These are phyloP conservation scores for Venturiaceae sp. DNA, from an alignment of 2,329 filamentous ascomycete species.

Conservation along the genomic window DNA sequence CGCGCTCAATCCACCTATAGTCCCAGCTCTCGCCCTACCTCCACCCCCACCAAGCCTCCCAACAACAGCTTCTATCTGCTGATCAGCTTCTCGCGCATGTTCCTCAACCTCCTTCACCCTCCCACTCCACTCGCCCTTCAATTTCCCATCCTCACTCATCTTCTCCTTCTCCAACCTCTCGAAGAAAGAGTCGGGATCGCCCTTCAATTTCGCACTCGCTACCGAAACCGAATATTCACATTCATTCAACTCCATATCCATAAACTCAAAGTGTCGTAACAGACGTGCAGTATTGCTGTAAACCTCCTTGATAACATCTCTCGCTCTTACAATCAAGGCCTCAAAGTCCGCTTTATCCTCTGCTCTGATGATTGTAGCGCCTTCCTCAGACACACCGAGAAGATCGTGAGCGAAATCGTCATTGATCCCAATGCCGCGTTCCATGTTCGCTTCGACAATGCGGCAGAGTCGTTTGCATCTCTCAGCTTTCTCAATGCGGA, in stretches of 20 bases:
- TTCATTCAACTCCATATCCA: constrained; percentile 41
- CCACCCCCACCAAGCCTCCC: constrained; percentile 19
- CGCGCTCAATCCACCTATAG: constrained; percentile 33
- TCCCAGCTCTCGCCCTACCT: constrained; percentile 34
- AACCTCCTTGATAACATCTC: constrained; percentile 23
- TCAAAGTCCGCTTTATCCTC: constrained; percentile 5
- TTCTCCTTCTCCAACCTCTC: constrained; percentile 34
- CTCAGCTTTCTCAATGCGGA: constrained; percentile 38
- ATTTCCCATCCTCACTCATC: constrained; percentile 37
- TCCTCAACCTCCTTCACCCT: constrained; percentile 27
- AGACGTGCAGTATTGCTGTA: constrained; percentile 27
- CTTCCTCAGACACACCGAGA: constrained; percentile 25
- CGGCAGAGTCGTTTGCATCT: constrained; percentile 41
- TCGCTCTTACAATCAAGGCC: constrained; percentile 10
- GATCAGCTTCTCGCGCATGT: constrained; percentile 26
- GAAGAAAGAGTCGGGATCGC: constrained; percentile 31
- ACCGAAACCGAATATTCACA: constrained; percentile 45
- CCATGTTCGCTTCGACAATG: constrained; percentile 39
- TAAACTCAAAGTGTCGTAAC: constrained; percentile 33
- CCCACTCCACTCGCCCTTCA: constrained; percentile 30
- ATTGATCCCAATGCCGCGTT: constrained; percentile 40
- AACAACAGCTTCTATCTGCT: not conserved
- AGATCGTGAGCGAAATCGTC: constrained; percentile 41
- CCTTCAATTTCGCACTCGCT: constrained; percentile 38
- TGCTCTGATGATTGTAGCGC: constrained; percentile 22